phyloP scores from a whole-genome alignment of 306 rosid species.

The Corylus heterophylla region DNA sequence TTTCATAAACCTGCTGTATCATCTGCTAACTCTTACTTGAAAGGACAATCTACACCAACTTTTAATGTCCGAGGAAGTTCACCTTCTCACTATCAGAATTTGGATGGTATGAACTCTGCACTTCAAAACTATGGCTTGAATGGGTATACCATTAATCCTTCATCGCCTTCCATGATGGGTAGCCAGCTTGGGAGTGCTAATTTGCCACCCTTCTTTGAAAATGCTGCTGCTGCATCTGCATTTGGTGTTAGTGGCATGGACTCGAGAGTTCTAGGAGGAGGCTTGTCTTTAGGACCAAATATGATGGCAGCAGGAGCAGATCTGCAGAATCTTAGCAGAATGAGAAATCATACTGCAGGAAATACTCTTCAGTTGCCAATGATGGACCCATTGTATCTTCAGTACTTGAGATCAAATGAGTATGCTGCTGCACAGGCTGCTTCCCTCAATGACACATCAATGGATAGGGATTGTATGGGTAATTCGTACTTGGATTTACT shows the following conservation, averaged over 20 bases:
- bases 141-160: slow-evolving; percentile 75
- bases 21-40: slow-evolving; percentile 52
- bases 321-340: slow-evolving; percentile 58
- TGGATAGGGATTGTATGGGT: slow-evolving; percentile 64
- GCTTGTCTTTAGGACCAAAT: slow-evolving; percentile 48
- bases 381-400: slow-evolving; percentile 83
- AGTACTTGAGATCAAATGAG: slow-evolving; percentile 82
- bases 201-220: slow-evolving; percentile 74
- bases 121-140: slow-evolving; percentile 63
- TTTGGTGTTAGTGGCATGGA: slow-evolving; percentile 75
- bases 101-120: slow-evolving; percentile 62
- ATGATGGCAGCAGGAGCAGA: slow-evolving; percentile 51
- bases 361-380: slow-evolving; percentile 69
- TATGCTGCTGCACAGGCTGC: slow-evolving; percentile 73
- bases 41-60: slow-evolving; percentile 47
- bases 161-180: slow-evolving; percentile 72
- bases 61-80: slow-evolving; percentile 56
- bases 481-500: slow-evolving; percentile 73
- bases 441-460: slow-evolving; percentile 71
- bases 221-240: slow-evolving; percentile 73
- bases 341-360: slow-evolving; percentile 70
- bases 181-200: slow-evolving; percentile 71
- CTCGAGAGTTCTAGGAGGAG: slow-evolving; percentile 67
- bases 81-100: slow-evolving; percentile 61
- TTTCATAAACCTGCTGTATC: slow-evolving; percentile 48